Base-by-base conservation (phyloP, 2,329 filamentous ascomycete species). In the Aplosporella prunicola region DNA sequence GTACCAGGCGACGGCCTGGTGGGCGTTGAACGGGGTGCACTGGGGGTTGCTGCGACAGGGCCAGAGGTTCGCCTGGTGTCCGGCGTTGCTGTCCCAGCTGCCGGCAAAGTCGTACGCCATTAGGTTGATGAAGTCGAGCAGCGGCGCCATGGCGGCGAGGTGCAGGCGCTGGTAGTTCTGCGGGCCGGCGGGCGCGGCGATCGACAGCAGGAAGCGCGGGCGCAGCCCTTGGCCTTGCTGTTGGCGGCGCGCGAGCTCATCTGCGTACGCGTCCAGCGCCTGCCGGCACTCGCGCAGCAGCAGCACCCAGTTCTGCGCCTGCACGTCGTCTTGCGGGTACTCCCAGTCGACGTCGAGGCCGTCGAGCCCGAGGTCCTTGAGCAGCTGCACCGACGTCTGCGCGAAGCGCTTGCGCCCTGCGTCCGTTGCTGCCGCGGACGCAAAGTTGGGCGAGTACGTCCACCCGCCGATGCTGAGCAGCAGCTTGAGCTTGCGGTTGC, bases 391-490 rank as follows among this genome's bases (percentile, higher is more conserved):
- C 22, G 83, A 80, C 18, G 74, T 76, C 34, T 71, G 66, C 1
- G 82, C 84, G 53, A 93, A 93, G 2, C 45, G 69, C 42, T 64
- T 61, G 9, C 84, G 72, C 6, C 79, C 76, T 5, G 66, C 62
- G 1, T 69, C 66, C 0, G 78, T 80, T 13, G 74, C 75, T 0
- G 75, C 76, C 0, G 86, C 82, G 18, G 62, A 64, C 1, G 75
- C 67, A 60, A 95, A 93, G 63, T 93, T 91, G 57, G 74, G 60
- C 3, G 80, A 83, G 55, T 82, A 85, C 0, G 76, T 82, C 77
- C 80, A 91, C 11, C 86, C 86, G 26, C 86, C 86, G 42, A 93
- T 84, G 37, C 81, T 87, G 4, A 95, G 72, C 9, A 95, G 70
- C 3, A 81, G 70, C 60, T 93, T 93, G 40, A 93, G 60, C 35